A percentile compares a stretch with the other conserved stretches of the same genome.
These are phyloP conservation scores for Penicillium vulpinum DNA, from an alignment of 2,329 filamentous ascomycete species.

Conservation along the genomic window DNA sequence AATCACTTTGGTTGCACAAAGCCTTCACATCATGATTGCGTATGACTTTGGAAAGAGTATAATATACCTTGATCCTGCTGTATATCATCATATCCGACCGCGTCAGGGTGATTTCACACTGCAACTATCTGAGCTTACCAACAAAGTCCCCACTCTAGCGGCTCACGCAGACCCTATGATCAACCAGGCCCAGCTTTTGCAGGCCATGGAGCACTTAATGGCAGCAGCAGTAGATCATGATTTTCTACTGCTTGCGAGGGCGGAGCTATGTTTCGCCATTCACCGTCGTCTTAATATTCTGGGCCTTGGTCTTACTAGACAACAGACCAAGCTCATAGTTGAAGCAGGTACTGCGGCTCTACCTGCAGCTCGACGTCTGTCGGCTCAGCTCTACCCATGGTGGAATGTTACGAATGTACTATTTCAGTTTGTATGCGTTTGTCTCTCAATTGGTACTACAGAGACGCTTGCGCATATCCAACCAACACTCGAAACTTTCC, in stretches of 20 bases:
- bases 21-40: conserved; percentile 32
- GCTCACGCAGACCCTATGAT: background rate
- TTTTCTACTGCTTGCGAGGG: conserved; percentile 34
- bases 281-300: conserved; percentile 46
- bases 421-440: conserved; percentile 47
- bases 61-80: conserved; percentile 24
- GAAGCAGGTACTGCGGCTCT: conserved; percentile 38
- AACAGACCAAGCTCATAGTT: conserved; percentile 34
- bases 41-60: conserved; percentile 38
- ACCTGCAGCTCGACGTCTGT: conserved; percentile 35
- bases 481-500: conserved; percentile 40
- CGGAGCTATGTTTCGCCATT: conserved; percentile 35
- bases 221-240: conserved; percentile 22
- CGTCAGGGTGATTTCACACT: conserved; percentile 19
- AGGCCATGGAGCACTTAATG: conserved; percentile 12
- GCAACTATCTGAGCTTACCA: conserved; percentile 18
- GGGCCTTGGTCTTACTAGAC: conserved; percentile 31
- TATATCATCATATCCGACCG: background rate
- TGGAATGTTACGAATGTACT: conserved; percentile 46
- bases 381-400: conserved; percentile 41
- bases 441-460: conserved; percentile 43
- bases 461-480: conserved; percentile 38
- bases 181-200: conserved; percentile 6
- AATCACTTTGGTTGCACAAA: conserved; percentile 31
- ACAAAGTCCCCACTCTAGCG: conserved; percentile 10